A percentile compares a stretch with the other conserved stretches of the same genome.
Evolutionary conservation across 345 rosid species (phyloP).

Genomic region (Syzygium aqueum): DNA sequence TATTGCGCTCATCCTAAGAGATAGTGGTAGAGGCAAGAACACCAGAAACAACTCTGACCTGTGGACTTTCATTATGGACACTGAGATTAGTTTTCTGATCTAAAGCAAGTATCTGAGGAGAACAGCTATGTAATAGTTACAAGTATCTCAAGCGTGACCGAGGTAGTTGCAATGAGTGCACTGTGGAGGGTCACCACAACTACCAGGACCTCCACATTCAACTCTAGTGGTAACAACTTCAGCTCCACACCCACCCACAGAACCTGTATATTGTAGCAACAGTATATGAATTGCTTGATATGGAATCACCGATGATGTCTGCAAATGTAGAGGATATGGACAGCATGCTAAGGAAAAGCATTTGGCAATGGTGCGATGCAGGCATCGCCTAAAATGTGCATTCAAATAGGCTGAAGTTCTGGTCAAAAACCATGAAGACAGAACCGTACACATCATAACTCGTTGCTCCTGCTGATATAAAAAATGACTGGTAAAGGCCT

Average conservation of each 20-base stretch:
- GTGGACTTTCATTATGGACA: neutral
- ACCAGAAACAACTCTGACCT: neutral
- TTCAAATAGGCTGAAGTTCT: neutral
- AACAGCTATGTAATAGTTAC: neutral
- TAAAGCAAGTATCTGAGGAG: neutral
- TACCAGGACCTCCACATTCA: neutral
- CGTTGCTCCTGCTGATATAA: neutral
- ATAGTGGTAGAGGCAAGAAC: neutral
- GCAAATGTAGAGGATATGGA: neutral
- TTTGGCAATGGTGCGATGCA: neutral
- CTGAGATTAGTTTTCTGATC: neutral
- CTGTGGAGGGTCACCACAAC: neutral
- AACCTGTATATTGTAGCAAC: neutral
- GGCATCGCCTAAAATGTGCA: neutral
- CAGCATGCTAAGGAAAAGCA: neutral
- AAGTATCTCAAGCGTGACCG: neutral
- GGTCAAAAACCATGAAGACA: neutral
- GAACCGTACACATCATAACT: neutral
- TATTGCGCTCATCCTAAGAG: neutral
- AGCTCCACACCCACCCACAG: neutral
- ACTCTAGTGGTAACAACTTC: neutral
- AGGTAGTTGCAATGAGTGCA: neutral
- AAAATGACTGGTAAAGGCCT: neutral
- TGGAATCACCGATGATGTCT: neutral
- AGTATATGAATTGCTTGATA: neutral